Evolutionary conservation across 176 grass and related monocot species (phyloP), one percentile per base, ranked within the genome.

Genomic region (Oropetium thomaeum): DNA sequence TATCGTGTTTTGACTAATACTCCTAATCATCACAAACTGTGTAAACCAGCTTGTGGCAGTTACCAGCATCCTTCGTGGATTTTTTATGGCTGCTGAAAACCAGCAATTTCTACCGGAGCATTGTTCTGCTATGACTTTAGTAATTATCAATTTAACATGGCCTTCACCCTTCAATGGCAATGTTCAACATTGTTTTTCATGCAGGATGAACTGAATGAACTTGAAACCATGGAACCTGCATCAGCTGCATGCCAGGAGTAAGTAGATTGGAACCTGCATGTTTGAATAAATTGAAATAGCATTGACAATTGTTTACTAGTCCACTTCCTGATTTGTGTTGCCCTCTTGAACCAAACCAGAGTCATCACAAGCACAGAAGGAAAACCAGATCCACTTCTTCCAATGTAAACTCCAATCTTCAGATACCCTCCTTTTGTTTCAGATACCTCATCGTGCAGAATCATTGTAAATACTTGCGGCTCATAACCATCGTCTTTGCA

Each of bases 341-440:
- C 17, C 75, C 44, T 58, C 16, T 78, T 81, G 59, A 75, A 17
- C 33, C 37, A 63, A 64, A 54, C 52, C 82, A 99, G 96, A 58
- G 89, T 90, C 73, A 72, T 95, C 73, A 71, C 81, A 48, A 88
- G 92, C 66, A 92, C 86, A 41, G 82, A 95, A 81, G 96, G 92
- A 70, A 90, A 87, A 75, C 87, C 96, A 31, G 96, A 99, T 48
- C 88, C 92, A 0, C 87, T 99, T 47, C 92, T 99, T 86, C 92
- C 92, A 71, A 64, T 88, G 96, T 99, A 76, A 88, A 92, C 88
- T 30, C 12, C 26, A 2, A 23, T 37, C 32, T 52, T 75, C 8
- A 20, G 14, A 60, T 9, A 52, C 51, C 45, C 39, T 42, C 41
- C 26, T 7, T 17, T 62, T 37, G 22, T 26, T 57, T 63, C 17